Evolutionary conservation across 441 rosid species (phyloP), one percentile per base, ranked within the genome.

Genomic region (Monsonia emarginata): DNA sequence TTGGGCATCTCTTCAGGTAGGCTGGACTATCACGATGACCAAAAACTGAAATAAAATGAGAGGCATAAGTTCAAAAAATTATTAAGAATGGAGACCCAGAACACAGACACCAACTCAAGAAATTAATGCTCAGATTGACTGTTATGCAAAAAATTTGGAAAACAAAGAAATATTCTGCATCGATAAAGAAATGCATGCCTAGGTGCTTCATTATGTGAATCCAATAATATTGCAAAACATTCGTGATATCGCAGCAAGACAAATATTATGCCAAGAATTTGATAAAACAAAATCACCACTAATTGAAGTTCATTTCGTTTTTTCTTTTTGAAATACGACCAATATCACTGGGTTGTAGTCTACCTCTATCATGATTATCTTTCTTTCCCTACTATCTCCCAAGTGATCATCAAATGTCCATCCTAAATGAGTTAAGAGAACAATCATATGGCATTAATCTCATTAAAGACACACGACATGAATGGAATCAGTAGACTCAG

Each of bases 21-120:
- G 79, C 79, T 61, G 97, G 98, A 74, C 86, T 90, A 63, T 84
- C 75, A 68, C 71, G 95, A 77, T 83, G 97, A 75, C 96, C 92
- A 74, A 90, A 93, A 68, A 88, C 97, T 93, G 91, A 71, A 77
- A 44, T 5, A 56, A 69, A 61, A 70, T 14, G 46, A 13, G 46
- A 63, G 28, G 48, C 46, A 60, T 68, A 36, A 74, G 70, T 46
- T 16, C 52, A 42, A 40, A 10, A 52, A 11, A 14, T 11, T 11
- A 40, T 13, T 2, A 40, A 40, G 46, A 40, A 40, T 40, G 16
- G 46, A 40, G n/a, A n/a, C 10, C 46, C 14, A 40, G 18, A 40
- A 16, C 46, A 40, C 14, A 16, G 14, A n/a, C n/a, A n/a, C n/a
- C n/a, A n/a, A n/a, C n/a, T n/a, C 16, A 40, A 14, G n/a, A 11